Conservation (phyloP, 257 asterid species). For the Echium plantagineum region DNA sequence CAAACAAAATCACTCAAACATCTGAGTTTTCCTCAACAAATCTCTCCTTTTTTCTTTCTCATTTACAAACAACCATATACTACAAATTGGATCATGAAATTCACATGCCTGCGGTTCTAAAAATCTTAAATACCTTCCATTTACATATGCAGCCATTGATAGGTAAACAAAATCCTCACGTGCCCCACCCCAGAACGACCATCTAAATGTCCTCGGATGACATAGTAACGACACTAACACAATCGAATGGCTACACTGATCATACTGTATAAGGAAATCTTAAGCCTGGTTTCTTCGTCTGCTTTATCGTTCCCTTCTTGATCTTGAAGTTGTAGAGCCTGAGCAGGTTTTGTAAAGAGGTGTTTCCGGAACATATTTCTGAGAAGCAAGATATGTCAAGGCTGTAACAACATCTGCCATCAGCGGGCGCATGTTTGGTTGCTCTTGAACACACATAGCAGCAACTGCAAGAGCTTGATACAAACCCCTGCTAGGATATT, state of each 20-base stretch:
- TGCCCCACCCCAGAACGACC: neutral
- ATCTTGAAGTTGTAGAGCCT: slow-evolving; percentile 3
- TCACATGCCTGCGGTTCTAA: too few relatives aligned
- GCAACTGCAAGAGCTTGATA: slow-evolving; percentile 54
- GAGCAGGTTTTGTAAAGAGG: slow-evolving; percentile 34
- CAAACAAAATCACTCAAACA: too few relatives aligned
- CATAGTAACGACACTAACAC: too few relatives aligned
- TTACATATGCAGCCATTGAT: too few relatives aligned
- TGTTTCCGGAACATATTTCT: slow-evolving; percentile 36
- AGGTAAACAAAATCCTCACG: neutral
- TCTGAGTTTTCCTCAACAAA: neutral
- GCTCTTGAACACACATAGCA: slow-evolving; percentile 54
- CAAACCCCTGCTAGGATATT: slow-evolving; percentile 35
- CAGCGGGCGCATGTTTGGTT: slow-evolving; percentile 49
- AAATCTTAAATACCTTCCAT: too few relatives aligned
- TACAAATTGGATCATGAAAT: too few relatives aligned
- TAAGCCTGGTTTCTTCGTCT: too few relatives aligned
- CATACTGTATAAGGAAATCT: too few relatives aligned
- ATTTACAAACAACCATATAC: neutral
- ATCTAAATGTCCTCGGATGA: neutral
- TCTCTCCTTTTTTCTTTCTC: neutral
- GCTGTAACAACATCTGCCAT: slow-evolving; percentile 61
- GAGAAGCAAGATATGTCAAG: slow-evolving; percentile 48
- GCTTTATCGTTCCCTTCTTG: neutral
- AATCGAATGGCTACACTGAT: too few relatives aligned